Base-by-base conservation (phyloP, 441 rosid species). In the Manihot esculenta region DNA sequence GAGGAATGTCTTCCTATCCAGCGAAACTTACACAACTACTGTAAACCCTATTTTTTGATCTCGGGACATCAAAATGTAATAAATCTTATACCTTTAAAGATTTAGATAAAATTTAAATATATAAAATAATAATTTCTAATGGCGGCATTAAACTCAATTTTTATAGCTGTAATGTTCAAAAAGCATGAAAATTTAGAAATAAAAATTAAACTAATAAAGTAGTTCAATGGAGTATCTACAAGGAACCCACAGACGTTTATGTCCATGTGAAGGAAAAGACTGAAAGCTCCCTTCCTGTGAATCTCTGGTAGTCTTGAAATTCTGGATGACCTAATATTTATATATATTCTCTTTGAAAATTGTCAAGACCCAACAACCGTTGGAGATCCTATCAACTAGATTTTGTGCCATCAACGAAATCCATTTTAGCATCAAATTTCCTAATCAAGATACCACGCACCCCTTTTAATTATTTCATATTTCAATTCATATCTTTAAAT, bases 301-400 rank as follows among this genome's bases (percentile, higher is more conserved):
- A 47, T 57, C 62, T n/a, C n/a, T n/a, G n/a, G n/a, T n/a, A n/a
- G n/a, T n/a, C n/a, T 24, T 35, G 24, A 66, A 66, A 68, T 64
- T 64, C 50, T 51, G 65, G 57, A 66, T 17, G 63, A 18, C 63
- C 54, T 27, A 24, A 35, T n/a, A n/a, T n/a, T n/a, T n/a, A n/a
- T 30, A 30, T 30, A 30, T 30, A 4, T 4, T 30, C 33, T 30
- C 4, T 1, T 1, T 1, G 4, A 58, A n/a, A 10, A 48, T 48
- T 48, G 51, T 12, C 17, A 10, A 2, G 15, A 0, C 10, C 5
- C 13, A 9, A 73, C 61, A 71, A 55, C 74, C 72, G 45, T 68
- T 21, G 47, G 62, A 64, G 54, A 66, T 48, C 67, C 69, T 69
- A 76, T 78, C 80, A 77, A 70, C 56, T 35, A 77, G 71, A 74